phyloP scores from a whole-genome alignment of 1,284 basidiomycete genomes.

The Marasmius sp. region DNA sequence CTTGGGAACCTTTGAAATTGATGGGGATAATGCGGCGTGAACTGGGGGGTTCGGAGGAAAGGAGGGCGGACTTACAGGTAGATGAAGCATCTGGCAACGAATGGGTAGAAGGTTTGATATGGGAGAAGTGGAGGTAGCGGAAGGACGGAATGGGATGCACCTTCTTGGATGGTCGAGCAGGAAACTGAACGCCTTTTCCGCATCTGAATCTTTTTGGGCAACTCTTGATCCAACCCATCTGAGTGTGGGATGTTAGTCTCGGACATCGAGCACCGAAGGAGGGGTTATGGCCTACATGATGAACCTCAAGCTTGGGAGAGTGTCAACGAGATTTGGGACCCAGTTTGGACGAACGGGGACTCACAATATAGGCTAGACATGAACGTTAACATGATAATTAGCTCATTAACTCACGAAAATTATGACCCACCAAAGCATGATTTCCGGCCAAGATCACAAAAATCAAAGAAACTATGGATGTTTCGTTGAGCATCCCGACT shows the following conservation, averaged over 20 bases:
- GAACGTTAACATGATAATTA: background rate
- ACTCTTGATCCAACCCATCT: constrained; percentile 53
- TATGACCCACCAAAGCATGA: constrained; percentile 47
- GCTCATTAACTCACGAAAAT: background rate
- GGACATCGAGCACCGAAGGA: background rate
- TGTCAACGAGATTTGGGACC: background rate
- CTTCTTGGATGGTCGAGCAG: constrained; percentile 79
- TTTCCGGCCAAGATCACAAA: constrained; percentile 55
- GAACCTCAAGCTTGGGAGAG: constrained; percentile 33
- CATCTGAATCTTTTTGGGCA: constrained; percentile 44
- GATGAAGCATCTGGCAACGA: constrained; percentile 62
- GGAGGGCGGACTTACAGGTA: constrained; percentile 54
- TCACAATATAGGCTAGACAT: constrained; percentile 33
- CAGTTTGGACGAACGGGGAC: constrained; percentile 8
- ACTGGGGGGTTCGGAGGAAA: background rate
- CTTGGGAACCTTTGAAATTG: constrained; percentile 69
- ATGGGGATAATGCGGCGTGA: background rate
- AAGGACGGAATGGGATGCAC: constrained; percentile 25
- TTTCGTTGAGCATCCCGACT: background rate
- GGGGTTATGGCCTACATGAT: constrained; percentile 31
- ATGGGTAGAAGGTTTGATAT: background rate
- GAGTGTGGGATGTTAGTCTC: background rate
- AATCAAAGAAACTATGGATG: constrained; percentile 39
- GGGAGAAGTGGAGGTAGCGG: background rate
- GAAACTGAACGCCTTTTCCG: constrained; percentile 69